Evolutionary conservation across 73 alveolate species (phyloP), one percentile per base, ranked within the genome.

Genomic region (Blepharisma japonicum): DNA sequence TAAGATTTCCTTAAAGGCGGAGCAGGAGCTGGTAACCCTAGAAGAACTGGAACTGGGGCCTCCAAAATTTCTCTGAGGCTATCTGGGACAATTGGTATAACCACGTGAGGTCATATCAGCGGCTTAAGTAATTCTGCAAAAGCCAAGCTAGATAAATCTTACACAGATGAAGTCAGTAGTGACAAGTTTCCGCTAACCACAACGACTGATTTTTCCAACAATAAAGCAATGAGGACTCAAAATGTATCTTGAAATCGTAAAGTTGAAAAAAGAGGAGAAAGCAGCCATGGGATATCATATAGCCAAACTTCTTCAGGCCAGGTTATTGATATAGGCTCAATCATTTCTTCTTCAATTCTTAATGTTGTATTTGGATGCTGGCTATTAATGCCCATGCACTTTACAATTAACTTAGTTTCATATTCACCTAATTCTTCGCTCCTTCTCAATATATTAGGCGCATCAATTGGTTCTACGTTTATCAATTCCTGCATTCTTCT

Each of bases 1-100:
- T 20, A 61, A 25, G 47, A 14, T 61, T 61, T 61, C 2, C 74
- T n/a, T 8, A 61, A 39, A 61, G 74, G 50, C 0, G 74, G 74
- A 3, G 74, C 74, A 1, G 74, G 74, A 3, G 74, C 74, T 9
- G 74, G 66, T 3, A 89, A 32, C 1, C 95, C 95, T 0, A 80
- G 66, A 5, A 89, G 38, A 20, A 85, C 38, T 6, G 95, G 95
- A 76, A 81, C 84, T 51, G 95, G 95, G 5, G 95, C 95, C 38
- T 82, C 89, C 11, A 89, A 47, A 6, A 85, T 55, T 21, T 89
- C 95, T 6, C 83, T 55, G 11, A 89, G 84, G 4, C 80, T 53
- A 27, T 81, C 85, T 1, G 95, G 95, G 48, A 89, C 77, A 21
- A 89, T 70, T 6, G 95, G 89, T 0, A 89, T 81, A 23, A 70